Percentiles rank a stretch among this genome's conserved stretches.
These are phyloP conservation scores for Ilex paraguariensis DNA, from an alignment of 305 asterid species.

Conservation along the genomic window DNA sequence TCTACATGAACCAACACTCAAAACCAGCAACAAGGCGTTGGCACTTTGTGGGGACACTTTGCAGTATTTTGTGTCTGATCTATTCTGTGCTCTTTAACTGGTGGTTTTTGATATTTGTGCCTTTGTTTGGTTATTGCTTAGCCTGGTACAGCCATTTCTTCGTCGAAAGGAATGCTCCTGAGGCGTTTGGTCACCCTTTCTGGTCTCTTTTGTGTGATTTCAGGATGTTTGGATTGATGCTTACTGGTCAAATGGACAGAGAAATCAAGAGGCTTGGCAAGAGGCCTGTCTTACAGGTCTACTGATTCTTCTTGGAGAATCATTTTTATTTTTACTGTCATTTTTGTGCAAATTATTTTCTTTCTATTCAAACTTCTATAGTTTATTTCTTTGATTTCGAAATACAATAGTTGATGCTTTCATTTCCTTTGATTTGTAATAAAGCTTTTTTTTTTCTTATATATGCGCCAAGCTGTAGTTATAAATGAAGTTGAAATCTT, in stretches of 20 bases:
- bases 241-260: slow-evolving; percentile 85
- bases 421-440: background rate
- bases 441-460: background rate
- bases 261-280: slow-evolving; percentile 99
- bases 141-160: slow-evolving; percentile 98
- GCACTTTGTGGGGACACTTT: slow-evolving; percentile 87
- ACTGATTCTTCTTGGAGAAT: slow-evolving; percentile 19
- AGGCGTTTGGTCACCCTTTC: slow-evolving; percentile 86
- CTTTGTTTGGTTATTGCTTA: slow-evolving; percentile 72
- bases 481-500: background rate
- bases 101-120: slow-evolving; percentile 64
- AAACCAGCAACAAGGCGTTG: slow-evolving; percentile 82
- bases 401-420: background rate
- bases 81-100: slow-evolving; percentile 61
- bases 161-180: slow-evolving; percentile 85
- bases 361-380: too few species aligned
- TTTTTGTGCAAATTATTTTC: slow-evolving; percentile 7
- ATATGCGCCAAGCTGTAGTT: background rate
- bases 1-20: slow-evolving; percentile 84
- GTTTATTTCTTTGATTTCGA: background rate
- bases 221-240: slow-evolving; percentile 96
- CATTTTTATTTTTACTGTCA: background rate
- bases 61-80: slow-evolving; percentile 61
- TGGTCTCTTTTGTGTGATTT: slow-evolving; percentile 90
- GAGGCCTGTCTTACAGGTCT: slow-evolving; percentile 77